These are phyloP conservation scores for Aspergillus nomiae DNA, from an alignment of 2,329 filamentous ascomycete species.

Conservation along the genomic window DNA sequence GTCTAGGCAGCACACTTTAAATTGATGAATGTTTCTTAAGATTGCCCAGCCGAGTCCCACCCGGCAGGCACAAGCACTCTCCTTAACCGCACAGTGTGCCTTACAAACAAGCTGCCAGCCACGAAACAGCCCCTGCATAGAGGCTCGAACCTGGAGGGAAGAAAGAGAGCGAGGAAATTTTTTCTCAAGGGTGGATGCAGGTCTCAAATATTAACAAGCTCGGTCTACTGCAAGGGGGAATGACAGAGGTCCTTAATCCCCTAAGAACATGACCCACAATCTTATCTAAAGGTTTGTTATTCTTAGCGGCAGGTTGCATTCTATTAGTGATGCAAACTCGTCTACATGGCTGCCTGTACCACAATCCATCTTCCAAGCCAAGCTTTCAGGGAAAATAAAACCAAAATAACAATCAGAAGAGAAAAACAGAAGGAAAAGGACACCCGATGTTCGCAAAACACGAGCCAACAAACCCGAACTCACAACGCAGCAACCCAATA, in stretches of 20 bases:
- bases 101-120: no score
- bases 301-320: neutral
- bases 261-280: neutral
- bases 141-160: no score
- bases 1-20: neutral
- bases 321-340: neutral
- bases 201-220: neutral
- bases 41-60: neutral
- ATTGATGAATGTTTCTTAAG: neutral
- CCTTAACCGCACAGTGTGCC: no score
- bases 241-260: neutral
- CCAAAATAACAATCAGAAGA: constrained; percentile 19
- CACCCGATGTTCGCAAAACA: neutral
- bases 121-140: no score
- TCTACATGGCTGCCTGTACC: neutral
- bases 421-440: neutral
- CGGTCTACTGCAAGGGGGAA: neutral
- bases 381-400: constrained; percentile 20
- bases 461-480: neutral
- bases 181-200: neutral
- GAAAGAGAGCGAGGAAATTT: neutral
- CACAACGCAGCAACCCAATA: neutral
- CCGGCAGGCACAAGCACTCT: no score
- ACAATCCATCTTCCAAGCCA: neutral
- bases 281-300: neutral